These are phyloP conservation scores for Populus ilicifolia DNA, from an alignment of 345 rosid genomes.

Conservation along the genomic window DNA sequence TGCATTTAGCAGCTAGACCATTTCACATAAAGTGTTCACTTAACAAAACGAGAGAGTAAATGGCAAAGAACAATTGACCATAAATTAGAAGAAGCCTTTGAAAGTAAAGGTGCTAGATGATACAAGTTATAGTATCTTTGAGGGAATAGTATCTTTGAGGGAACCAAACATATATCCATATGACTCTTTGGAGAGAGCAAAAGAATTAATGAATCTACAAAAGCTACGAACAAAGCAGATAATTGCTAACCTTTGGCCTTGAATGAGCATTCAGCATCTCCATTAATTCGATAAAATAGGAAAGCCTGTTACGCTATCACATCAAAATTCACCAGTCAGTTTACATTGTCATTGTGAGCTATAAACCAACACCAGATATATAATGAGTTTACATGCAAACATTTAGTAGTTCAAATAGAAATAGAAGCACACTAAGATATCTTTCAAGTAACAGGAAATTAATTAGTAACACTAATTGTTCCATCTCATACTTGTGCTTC, in stretches of 20 bases:
- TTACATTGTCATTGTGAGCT: neutral
- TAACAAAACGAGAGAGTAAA: neutral
- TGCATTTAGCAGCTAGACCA: neutral
- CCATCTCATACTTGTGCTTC: neutral
- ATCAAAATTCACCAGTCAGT: slow-evolving; percentile 20
- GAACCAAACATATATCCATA: neutral
- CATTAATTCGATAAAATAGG: slow-evolving; percentile 81
- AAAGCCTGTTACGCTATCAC: slow-evolving; percentile 68
- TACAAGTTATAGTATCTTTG: neutral
- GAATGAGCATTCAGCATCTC: slow-evolving; percentile 91
- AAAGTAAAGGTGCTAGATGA: neutral
- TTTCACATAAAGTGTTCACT: too few relatives aligned
- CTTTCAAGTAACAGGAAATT: neutral
- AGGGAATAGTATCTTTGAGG: neutral
- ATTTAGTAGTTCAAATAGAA: neutral
- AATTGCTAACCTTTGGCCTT: slow-evolving; percentile 56
- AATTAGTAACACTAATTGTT: neutral
- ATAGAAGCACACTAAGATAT: neutral
- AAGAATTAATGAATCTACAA: neutral
- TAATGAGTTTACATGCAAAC: neutral
- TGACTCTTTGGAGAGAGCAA: neutral
- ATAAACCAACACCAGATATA: neutral
- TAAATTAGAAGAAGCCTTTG: neutral
- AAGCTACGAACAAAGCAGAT: neutral
- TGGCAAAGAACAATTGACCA: neutral